Base-by-base conservation (phyloP, 2,329 filamentous ascomycete genomes). In the Aspergillus tamarii region DNA sequence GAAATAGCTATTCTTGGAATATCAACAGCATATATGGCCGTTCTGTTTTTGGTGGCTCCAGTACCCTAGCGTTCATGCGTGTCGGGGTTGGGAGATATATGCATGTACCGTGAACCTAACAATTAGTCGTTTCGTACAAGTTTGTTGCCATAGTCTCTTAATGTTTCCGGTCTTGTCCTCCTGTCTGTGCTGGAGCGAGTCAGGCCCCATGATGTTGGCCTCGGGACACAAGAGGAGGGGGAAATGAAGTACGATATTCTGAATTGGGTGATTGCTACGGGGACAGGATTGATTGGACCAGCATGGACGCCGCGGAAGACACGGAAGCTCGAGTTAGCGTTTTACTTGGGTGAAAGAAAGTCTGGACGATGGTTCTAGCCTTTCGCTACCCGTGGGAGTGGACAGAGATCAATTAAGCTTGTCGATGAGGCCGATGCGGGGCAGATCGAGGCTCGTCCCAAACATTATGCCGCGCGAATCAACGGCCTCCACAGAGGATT, bases 401-500 rank as follows among this genome's bases (percentile, higher is more conserved):
- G 59, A 28, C 63, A 66, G 48, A 59, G 53, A 34, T 59, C 60
- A 62, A 64, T 62, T 66, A 69, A 69, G 67, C 67, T 69, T 64
- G 65, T 64, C 63, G 52, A 63, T 62, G 63, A 59, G 64, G 53
- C 60, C 64, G 61, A 67, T 66, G 68, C 68, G 67, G 68, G 68
- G 67, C 68, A 62, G 66, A 67, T 69, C 67, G 66, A 68, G 66
- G 64, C 62, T 70, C 64, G 65, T 67, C 57, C 36, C 62, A 59
- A 60, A 62, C 21, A 54, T 36, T 30, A 43, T 41, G 48, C 56
- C 59, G 66, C 64, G 61, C 59, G 65, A 64, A 68, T 69, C 62
- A 65, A 64, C 53, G 54, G 36, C 62, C 50, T 43, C 36, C 23
- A n/a, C n/a, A n/a, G 34, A 45, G 48, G 41, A 60, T 64, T 62